Evolutionary conservation across 2,329 filamentous ascomycete genomes (phyloP).

Genomic region (Graphilbum sp.): DNA sequence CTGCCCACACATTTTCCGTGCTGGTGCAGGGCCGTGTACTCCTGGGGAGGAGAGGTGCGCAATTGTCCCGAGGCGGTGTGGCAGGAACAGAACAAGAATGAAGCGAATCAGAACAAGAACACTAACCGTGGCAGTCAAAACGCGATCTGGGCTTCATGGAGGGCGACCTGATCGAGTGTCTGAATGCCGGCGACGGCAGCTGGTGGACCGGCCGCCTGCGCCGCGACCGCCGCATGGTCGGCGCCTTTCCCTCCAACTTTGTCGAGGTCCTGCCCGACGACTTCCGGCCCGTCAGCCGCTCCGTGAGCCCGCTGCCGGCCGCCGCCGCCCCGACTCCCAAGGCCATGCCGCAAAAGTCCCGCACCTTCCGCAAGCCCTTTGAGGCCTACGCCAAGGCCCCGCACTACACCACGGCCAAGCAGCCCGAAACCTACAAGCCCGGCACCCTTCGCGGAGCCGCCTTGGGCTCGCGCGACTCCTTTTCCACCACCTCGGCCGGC

Average conservation of each 20-base stretch:
- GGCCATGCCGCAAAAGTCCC: constrained; percentile 40
- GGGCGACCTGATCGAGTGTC: constrained; percentile 91
- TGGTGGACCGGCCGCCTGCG: constrained; percentile 96
- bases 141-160: constrained; percentile 93
- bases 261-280: constrained; percentile 75
- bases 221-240: constrained; percentile 78
- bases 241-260: constrained; percentile 93
- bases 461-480: constrained; percentile 21
- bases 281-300: constrained; percentile 59
- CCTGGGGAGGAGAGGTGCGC: constrained; percentile 71
- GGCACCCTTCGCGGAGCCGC: too few species aligned
- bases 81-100: too few species aligned
- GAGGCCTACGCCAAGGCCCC: constrained; percentile 51
- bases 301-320: constrained; percentile 41
- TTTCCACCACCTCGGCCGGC: constrained; percentile 21
- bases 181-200: constrained; percentile 92
- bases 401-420: constrained; percentile 47
- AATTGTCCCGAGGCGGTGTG: too few species aligned
- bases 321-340: constrained; percentile 37
- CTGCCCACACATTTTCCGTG: constrained; percentile 72
- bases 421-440: constrained; percentile 39
- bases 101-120: too few species aligned
- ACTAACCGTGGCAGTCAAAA: constrained; percentile 61
- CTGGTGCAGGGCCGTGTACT: constrained; percentile 83
- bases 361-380: constrained; percentile 49